These are phyloP conservation scores for Rhodotorula sp. DNA, from an alignment of 1,284 basidiomycete species.

Conservation along the genomic window DNA sequence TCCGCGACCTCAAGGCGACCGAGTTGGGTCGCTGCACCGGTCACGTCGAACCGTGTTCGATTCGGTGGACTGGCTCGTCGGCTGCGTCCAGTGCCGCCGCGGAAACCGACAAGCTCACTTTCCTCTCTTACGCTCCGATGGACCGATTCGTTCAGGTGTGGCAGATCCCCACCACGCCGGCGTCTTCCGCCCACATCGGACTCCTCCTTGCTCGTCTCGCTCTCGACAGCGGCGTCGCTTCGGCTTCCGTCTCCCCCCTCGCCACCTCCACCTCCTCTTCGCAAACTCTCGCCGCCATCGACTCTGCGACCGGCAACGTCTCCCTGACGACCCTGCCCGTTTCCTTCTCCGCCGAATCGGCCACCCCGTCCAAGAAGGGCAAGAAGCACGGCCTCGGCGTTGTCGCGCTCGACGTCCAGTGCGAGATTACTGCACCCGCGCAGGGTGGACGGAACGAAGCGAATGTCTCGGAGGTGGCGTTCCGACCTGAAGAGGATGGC, in stretches of 20 bases:
- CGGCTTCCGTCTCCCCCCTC: slow-evolving; percentile 28
- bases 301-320: slow-evolving; percentile 32
- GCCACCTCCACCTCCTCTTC: neutral
- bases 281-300: slow-evolving; percentile 33
- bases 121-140: slow-evolving; percentile 36
- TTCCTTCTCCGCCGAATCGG: slow-evolving; percentile 3
- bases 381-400: slow-evolving; percentile 27
- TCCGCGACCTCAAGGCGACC: slow-evolving; percentile 32
- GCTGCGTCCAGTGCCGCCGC: neutral
- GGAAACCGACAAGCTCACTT: slow-evolving; percentile 21
- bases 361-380: slow-evolving; percentile 25
- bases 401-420: slow-evolving; percentile 28
- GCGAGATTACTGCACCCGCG: slow-evolving; percentile 18
- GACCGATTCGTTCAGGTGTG: slow-evolving; percentile 43
- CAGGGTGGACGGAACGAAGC: slow-evolving; percentile 20
- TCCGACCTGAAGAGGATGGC: slow-evolving; percentile 19
- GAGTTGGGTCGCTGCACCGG: slow-evolving; percentile 36
- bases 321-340: slow-evolving; percentile 24
- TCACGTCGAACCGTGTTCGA: slow-evolving; percentile 35
- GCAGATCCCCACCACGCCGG: slow-evolving; percentile 12
- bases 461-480: slow-evolving; percentile 20
- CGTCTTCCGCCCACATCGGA: slow-evolving; percentile 13
- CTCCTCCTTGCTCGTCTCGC: slow-evolving; percentile 35
- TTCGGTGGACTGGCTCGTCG: slow-evolving; percentile 28
- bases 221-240: slow-evolving; percentile 37